Evolutionary conservation across 139 green algal species (phyloP).

Genomic region (Trebouxia sp.): DNA sequence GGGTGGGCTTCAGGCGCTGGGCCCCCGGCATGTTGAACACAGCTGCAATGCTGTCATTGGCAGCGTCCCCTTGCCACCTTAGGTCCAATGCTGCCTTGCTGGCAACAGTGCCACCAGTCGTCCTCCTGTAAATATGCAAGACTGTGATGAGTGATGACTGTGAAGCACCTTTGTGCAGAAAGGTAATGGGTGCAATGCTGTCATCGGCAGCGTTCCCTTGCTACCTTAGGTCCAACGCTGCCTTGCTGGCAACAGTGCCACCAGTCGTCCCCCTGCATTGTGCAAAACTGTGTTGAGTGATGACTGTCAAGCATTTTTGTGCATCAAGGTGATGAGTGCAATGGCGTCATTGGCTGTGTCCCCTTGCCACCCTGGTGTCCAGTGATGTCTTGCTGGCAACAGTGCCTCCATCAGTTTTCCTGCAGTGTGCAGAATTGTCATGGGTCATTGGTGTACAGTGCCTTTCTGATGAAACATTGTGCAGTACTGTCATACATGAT

Average conservation of each 20-base stretch:
- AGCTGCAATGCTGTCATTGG: conserved; percentile 14
- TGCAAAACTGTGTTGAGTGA: background rate
- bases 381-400: background rate
- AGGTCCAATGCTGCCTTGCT: background rate
- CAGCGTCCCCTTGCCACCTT: background rate
- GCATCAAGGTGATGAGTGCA: too few species aligned
- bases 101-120: background rate
- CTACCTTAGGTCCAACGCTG: background rate
- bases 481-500: too few species aligned
- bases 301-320: background rate
- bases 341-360: background rate
- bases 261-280: background rate
- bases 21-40: conserved; percentile 16
- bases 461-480: too few species aligned
- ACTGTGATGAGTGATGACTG: background rate
- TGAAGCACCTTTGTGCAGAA: background rate
- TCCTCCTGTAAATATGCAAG: background rate
- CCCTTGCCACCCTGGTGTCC: background rate
- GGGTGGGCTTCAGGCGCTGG: background rate
- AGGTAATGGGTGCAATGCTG: too few species aligned
- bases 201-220: background rate
- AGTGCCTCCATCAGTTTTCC: background rate
- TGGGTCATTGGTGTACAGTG: background rate
- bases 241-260: background rate
- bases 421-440: background rate